Conservation (phyloP, 2,329 filamentous ascomycete genomes). For the Diaporthe vaccinii region DNA sequence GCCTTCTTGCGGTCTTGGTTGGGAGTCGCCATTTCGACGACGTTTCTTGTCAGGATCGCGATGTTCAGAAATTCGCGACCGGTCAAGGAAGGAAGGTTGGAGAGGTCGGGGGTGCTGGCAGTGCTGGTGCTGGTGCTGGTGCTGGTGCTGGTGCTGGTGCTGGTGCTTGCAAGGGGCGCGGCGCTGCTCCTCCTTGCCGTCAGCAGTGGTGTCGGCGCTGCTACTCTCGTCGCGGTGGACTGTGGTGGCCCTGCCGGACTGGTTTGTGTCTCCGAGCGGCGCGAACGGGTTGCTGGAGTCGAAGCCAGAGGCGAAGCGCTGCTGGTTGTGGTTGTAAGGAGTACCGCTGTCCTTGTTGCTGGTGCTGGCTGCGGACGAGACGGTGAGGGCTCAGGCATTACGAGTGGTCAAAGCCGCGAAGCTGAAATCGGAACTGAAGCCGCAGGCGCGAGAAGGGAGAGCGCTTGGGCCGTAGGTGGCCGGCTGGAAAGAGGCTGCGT, state of each 20-base stretch:
- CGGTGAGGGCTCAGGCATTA: neutral
- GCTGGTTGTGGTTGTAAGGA: neutral
- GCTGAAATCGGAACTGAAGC: neutral
- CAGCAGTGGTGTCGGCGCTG: neutral
- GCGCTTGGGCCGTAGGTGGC: conserved; percentile 35
- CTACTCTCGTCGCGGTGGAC: neutral
- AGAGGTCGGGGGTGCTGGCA: too few species aligned
- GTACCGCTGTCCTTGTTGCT: neutral
- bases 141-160: too few species aligned
- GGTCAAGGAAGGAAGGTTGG: neutral
- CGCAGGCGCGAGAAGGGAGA: neutral
- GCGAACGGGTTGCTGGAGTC: conserved; percentile 12
- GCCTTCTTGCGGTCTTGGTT: conserved; percentile 1
- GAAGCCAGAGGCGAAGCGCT: neutral
- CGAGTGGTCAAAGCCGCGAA: neutral
- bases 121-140: too few species aligned
- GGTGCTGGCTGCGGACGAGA: neutral
- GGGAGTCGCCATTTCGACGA: neutral
- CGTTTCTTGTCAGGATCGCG: neutral
- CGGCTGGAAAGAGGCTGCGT: conserved; percentile 19
- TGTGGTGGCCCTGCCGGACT: neutral
- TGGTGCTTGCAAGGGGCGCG: neutral
- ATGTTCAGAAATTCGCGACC: conserved; percentile 2
- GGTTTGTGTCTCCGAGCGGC: neutral
- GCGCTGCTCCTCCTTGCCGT: conserved; percentile 17